Evolutionary conservation across 495 filamentous ascomycete species (phyloP).

Genomic region (Saxophila tyrrhenica): DNA sequence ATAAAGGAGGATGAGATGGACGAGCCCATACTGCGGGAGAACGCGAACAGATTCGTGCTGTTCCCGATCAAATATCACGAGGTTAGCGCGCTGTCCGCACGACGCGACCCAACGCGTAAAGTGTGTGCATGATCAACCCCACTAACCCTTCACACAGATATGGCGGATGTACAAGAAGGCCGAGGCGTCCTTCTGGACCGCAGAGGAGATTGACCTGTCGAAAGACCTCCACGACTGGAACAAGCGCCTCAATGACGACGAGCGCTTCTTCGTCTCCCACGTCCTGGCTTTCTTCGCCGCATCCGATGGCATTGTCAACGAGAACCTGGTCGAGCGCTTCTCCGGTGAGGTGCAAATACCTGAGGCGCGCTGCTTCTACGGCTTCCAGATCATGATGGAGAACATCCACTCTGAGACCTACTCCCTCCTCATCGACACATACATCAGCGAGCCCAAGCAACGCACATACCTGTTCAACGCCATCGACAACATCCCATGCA

Average conservation of each 20-base stretch:
- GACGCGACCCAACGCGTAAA: constrained; percentile 52
- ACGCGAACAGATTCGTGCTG: constrained; percentile 90
- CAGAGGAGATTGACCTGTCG: constrained; percentile 96
- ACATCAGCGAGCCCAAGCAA: constrained; percentile 97
- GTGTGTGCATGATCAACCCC: constrained; percentile 34
- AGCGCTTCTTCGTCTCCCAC: constrained; percentile 96
- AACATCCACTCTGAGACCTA: constrained; percentile 99
- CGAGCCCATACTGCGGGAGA: constrained; percentile 91
- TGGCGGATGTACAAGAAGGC: constrained; percentile 99
- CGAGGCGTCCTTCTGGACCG: constrained; percentile 98
- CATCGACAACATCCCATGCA: constrained; percentile 96
- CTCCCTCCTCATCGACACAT: constrained; percentile 97
- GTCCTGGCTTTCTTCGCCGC: constrained; percentile 99
- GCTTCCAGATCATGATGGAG: constrained; percentile 99
- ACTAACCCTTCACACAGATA: constrained; percentile 49
- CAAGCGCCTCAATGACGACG: constrained; percentile 90
- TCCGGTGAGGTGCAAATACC: constrained; percentile 93
- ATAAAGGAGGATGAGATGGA: constrained; percentile 63
- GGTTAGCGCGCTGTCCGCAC: constrained; percentile 52
- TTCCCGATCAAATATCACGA: constrained; percentile 99
- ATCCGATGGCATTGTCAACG: constrained; percentile 99
- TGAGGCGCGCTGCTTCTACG: constrained; percentile 98
- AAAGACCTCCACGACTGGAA: constrained; percentile 99
- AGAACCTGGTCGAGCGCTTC: constrained; percentile 98
- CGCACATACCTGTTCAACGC: constrained; percentile 93